Evolutionary conservation across 331 rosid genomes (phyloP).

Genomic region (Arachis monticola): DNA sequence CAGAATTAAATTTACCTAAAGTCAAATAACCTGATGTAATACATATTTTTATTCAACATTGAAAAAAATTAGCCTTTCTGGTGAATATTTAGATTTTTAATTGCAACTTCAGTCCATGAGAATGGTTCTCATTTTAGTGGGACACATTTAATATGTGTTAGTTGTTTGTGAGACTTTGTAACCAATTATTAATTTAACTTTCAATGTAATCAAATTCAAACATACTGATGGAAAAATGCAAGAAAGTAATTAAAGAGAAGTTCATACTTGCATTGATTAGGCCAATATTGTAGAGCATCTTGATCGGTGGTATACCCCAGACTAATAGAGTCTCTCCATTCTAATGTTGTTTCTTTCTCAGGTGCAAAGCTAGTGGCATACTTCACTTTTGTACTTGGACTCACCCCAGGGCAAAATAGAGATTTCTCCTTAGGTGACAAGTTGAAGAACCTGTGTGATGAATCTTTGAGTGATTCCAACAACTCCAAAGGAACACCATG

Average conservation of each 20-base stretch:
- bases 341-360: constrained; percentile 66
- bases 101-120: no score
- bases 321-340: constrained; percentile 71
- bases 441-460: constrained; percentile 56
- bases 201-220: no score
- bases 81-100: no score
- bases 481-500: constrained; percentile 62
- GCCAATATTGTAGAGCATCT: constrained; percentile 66
- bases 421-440: constrained; percentile 54
- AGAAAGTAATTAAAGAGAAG: background rate
- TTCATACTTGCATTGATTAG: constrained; percentile 62
- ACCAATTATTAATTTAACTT: no score
- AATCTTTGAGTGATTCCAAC: constrained; percentile 49
- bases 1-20: no score
- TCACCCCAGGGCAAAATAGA: constrained; percentile 40
- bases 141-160: no score
- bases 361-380: constrained; percentile 77
- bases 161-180: no score
- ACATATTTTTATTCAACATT: no score
- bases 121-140: no score
- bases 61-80: no score
- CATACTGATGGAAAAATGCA: background rate
- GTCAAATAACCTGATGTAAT: no score
- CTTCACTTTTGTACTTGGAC: constrained; percentile 50
- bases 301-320: constrained; percentile 58